Conservation (phyloP, 2,329 filamentous ascomycete species). For the Sarocladium brachiariae region DNA sequence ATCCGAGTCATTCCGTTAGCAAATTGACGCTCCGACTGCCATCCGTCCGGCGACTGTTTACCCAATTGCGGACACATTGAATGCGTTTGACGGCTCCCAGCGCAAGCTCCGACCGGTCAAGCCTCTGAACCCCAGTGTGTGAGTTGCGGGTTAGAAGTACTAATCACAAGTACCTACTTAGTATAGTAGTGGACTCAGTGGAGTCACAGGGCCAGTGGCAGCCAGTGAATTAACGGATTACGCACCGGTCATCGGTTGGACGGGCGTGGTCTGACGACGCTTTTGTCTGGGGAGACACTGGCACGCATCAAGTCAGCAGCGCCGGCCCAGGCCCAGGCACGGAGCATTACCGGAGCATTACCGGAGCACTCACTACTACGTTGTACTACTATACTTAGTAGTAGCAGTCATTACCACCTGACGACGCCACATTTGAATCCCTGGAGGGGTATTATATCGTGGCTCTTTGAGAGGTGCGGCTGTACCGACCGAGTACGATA, state of each 20-base stretch:
- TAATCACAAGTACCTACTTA: too few relatives aligned
- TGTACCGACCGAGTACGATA: too few relatives aligned
- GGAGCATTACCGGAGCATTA: not conserved
- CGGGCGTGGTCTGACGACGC: not conserved
- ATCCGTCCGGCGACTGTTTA: not conserved
- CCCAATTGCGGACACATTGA: slow-evolving; percentile 1
- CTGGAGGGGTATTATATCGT: not conserved
- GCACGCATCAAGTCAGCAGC: too few relatives aligned
- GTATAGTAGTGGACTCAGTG: slow-evolving; percentile 1
- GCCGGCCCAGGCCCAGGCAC: not conserved
- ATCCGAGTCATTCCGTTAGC: slow-evolving; percentile 1
- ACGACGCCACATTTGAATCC: not conserved
- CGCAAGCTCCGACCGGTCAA: not conserved
- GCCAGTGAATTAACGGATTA: slow-evolving; percentile 6
- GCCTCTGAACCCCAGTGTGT: not conserved
- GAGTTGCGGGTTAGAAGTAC: too few relatives aligned
- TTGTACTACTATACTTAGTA: too few relatives aligned
- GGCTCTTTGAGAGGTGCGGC: slow-evolving; percentile 2
- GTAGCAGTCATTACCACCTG: not conserved
- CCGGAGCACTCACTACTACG: not conserved
- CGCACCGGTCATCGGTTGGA: not conserved
- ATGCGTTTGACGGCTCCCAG: not conserved
- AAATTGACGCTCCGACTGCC: not conserved
- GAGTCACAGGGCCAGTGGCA: not conserved
- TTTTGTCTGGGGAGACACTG: not conserved